These are phyloP conservation scores for Rhynchosporium agropyri DNA, from an alignment of 2,329 filamentous ascomycete species.

Conservation along the genomic window DNA sequence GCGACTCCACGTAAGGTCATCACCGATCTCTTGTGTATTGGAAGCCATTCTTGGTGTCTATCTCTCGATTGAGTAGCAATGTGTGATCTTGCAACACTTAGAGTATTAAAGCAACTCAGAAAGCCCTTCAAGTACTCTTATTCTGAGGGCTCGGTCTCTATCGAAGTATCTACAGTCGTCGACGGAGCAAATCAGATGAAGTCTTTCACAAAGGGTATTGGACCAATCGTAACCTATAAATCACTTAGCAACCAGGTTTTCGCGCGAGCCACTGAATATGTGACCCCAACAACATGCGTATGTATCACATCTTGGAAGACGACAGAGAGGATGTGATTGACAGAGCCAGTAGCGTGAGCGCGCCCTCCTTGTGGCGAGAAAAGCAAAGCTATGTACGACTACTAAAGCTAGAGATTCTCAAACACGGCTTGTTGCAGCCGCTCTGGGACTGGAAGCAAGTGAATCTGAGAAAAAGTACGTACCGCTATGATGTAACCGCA, in stretches of 20 bases:
- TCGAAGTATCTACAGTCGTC: neutral
- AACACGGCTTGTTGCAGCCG: neutral
- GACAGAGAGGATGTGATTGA: neutral
- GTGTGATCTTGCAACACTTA: neutral
- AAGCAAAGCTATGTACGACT: neutral
- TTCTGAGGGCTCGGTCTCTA: neutral
- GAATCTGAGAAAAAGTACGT: too few relatives aligned
- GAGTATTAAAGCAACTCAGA: neutral
- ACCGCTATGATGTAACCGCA: too few relatives aligned
- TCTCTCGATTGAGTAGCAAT: too few relatives aligned
- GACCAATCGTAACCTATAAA: neutral
- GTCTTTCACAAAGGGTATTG: neutral
- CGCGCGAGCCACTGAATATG: neutral
- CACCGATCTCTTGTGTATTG: conserved; percentile 8
- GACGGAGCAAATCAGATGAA: conserved; percentile 2
- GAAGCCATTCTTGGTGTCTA: neutral
- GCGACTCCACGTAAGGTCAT: conserved; percentile 3
- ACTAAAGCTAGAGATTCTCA: neutral
- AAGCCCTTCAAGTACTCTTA: neutral
- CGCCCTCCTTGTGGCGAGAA: neutral
- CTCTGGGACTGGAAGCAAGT: too few relatives aligned
- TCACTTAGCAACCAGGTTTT: neutral
- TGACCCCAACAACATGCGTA: neutral
- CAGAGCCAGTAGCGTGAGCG: too few relatives aligned
- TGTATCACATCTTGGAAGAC: neutral